Evolutionary conservation across 1,139 yeast species (phyloP), one percentile per base, ranked within the genome.

Genomic region (Debaryomyces udenii): DNA sequence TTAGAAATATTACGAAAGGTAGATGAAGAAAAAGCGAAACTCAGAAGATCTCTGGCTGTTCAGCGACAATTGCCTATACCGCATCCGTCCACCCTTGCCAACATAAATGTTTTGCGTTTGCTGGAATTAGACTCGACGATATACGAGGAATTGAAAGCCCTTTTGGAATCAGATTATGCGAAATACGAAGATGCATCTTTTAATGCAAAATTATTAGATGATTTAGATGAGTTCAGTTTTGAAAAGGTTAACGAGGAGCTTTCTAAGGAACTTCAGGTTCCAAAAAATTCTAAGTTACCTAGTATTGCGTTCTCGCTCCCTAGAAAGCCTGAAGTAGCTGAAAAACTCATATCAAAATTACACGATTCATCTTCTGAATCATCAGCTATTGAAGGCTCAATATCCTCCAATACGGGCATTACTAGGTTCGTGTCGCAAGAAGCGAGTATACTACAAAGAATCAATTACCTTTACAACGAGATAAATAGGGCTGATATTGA

Each of bases 11-110:
- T 66, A 29, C 53, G 56, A 22, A 55, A 57, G 42, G 55, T 65
- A 3, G 65, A 61, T 15, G 64, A 54, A 13, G 65, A 61, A 38
- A 59, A 57, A 39, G 59, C 64, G 2, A 56, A 59, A 37, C 47
- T 60, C 11, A 55, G 78, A 40, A 54, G 76, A 38, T 78, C 88
- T 0, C 76, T 69, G 46, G 84, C 69, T 0, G 59, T 81, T 0
- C 81, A 78, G 47, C 56, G 61, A 35, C 74, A 67, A 0, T 63
- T 83, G n/a, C 70, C 74, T 0, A 62, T 83, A 9, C 87, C 88
- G 0, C 35, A 61, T 11, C 65, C 75, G 0, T 40, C 48, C 2
- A 27, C 41, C 0, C 24, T 55, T 1, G 53, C 41, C 16, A 43
- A 33, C 3, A 13, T 40, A 9, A 45, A 41, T 7, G 6, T 35